These are phyloP conservation scores for Phlebopus sp. DNA, from an alignment of 1,284 basidiomycete genomes.

Conservation along the genomic window DNA sequence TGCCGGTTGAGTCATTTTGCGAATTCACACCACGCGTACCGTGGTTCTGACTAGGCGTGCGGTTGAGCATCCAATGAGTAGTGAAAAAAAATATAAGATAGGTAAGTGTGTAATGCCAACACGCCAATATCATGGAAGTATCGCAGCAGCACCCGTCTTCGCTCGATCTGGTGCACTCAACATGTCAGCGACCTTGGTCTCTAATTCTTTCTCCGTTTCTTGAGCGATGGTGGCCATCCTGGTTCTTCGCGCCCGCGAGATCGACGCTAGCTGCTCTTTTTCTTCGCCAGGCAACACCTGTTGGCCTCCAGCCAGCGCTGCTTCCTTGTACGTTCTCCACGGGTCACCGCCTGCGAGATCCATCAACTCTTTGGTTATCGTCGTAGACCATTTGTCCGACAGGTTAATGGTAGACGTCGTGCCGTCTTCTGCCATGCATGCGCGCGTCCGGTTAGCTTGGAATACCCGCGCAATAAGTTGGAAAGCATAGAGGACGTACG, in stretches of 20 bases:
- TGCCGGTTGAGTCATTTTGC: constrained; percentile 15
- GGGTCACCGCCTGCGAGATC: constrained; percentile 55
- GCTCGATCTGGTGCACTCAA: constrained; percentile 23
- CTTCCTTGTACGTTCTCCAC: constrained; percentile 58
- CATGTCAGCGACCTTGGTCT: constrained; percentile 24
- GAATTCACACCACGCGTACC: constrained; percentile 1
- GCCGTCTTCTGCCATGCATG: constrained; percentile 48
- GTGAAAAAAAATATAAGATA: too few species aligned
- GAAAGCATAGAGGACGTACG: constrained; percentile 42
- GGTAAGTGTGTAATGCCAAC: too few species aligned
- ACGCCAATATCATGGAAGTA: constrained; percentile 41
- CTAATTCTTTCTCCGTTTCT: background rate
- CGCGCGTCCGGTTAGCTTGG: background rate
- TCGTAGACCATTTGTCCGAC: constrained; percentile 63
- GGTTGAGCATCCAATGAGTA: background rate
- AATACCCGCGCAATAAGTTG: background rate
- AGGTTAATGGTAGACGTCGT: constrained; percentile 47
- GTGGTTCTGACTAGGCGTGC: constrained; percentile 1
- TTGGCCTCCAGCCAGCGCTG: constrained; percentile 42
- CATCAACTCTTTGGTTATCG: constrained; percentile 67
- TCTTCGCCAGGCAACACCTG: constrained; percentile 45
- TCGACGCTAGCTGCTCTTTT: constrained; percentile 17
- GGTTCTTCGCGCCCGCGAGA: too few species aligned
- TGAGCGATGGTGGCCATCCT: too few species aligned
- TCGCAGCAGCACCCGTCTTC: constrained; percentile 49